A percentile compares a stretch with the other conserved stretches of the same genome.
phyloP scores from a whole-genome alignment of 2,329 filamentous ascomycete genomes.

The Sordariomycetes sp. region DNA sequence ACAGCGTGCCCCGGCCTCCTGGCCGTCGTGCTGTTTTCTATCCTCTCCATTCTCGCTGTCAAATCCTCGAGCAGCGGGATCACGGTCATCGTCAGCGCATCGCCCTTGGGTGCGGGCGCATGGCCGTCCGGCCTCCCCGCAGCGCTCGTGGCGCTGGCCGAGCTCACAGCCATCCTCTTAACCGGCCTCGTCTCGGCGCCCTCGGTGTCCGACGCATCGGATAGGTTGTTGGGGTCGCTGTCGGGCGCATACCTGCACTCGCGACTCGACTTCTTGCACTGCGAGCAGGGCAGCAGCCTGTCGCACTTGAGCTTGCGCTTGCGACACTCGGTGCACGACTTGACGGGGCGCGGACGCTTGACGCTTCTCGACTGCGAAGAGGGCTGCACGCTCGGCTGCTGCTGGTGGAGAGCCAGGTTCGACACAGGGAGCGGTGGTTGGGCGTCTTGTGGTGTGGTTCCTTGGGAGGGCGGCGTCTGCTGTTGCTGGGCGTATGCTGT shows the following conservation, averaged over 20 bases:
- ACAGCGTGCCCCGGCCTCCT: too few species aligned
- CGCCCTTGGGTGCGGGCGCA: constrained; percentile 11
- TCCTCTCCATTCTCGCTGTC: constrained; percentile 37
- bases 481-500: constrained; percentile 4
- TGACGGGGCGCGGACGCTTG: constrained; percentile 44
- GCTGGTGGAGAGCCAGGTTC: constrained; percentile 15
- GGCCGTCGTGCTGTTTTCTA: too few species aligned
- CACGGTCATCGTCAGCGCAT: constrained; percentile 16
- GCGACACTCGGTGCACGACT: constrained; percentile 47
- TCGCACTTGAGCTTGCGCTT: constrained; percentile 50
- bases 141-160: too few species aligned
- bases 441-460: constrained; percentile 1
- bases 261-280: constrained; percentile 48
- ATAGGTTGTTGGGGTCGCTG: constrained; percentile 34
- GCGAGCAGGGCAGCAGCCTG: constrained; percentile 44
- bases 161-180: constrained; percentile 12
- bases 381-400: constrained; percentile 12
- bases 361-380: constrained; percentile 31
- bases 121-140: background rate
- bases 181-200: constrained; percentile 14
- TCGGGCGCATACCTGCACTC: constrained; percentile 43
- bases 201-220: constrained; percentile 38
- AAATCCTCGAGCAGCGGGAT: constrained; percentile 38
- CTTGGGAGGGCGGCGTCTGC: constrained; percentile 5
- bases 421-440: constrained; percentile 8